phyloP scores from a whole-genome alignment of 305 asterid species.

The Fraxinus platypoda region DNA sequence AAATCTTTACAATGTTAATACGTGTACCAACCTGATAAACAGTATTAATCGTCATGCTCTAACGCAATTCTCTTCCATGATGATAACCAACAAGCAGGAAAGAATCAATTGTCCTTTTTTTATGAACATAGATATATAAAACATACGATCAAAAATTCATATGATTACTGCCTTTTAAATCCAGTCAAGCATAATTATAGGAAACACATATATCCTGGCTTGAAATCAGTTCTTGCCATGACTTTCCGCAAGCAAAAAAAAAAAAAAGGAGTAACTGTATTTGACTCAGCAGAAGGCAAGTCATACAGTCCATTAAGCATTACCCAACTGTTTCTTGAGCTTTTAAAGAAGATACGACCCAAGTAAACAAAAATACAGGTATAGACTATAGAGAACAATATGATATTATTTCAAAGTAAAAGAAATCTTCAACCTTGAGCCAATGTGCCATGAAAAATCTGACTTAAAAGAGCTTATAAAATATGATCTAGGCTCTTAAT shows the following conservation, averaged over 20 bases:
- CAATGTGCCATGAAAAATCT: not conserved
- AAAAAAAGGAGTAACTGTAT: not conserved
- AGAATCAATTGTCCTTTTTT: not conserved
- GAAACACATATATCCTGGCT: not conserved
- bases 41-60: not conserved
- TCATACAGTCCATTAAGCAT: not conserved
- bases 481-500: not conserved
- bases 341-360: not conserved
- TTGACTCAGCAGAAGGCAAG: not conserved
- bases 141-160: not conserved
- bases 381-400: not conserved
- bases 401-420: not conserved
- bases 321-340: not conserved
- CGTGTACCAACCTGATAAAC: not conserved
- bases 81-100: not conserved
- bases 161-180: not conserved
- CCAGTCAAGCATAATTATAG: not conserved
- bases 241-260: not conserved
- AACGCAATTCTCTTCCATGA: not conserved
- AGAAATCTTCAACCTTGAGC: not conserved
- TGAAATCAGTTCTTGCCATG: not conserved
- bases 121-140: not conserved
- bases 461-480: not conserved
- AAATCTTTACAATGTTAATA: not conserved
- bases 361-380: not conserved